A percentile compares a stretch with the other conserved stretches of the same genome.
These are phyloP conservation scores for Neonectria punicea DNA, from an alignment of 2,329 filamentous ascomycete genomes.

Conservation along the genomic window DNA sequence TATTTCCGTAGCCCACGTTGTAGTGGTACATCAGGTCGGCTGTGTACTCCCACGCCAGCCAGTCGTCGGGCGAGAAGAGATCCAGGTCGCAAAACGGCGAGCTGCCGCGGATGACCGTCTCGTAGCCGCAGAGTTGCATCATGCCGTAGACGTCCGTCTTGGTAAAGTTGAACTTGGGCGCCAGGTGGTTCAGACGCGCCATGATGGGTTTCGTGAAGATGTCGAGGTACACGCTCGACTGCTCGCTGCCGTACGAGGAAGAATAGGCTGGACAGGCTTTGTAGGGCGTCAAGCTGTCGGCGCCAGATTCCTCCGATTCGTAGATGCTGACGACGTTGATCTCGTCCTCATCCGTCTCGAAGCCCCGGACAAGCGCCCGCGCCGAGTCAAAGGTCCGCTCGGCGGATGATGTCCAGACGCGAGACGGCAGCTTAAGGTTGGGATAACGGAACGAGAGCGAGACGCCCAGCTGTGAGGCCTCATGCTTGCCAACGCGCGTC, in stretches of 20 bases:
- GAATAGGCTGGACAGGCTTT: slow-evolving; percentile 72
- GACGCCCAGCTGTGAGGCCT: slow-evolving; percentile 68
- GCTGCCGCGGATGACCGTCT: slow-evolving; percentile 70
- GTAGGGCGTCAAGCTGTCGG: slow-evolving; percentile 71
- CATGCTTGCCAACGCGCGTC: slow-evolving; percentile 69
- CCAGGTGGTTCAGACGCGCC: slow-evolving; percentile 63
- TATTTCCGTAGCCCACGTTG: slow-evolving; percentile 73
- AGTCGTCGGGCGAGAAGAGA: slow-evolving; percentile 69
- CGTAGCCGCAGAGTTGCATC: slow-evolving; percentile 74
- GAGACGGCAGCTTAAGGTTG: slow-evolving; percentile 60
- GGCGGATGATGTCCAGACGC: slow-evolving; percentile 71
- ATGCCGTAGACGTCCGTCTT: slow-evolving; percentile 71
- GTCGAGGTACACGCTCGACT: slow-evolving; percentile 61
- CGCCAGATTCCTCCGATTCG: slow-evolving; percentile 67
- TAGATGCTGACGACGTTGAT: slow-evolving; percentile 66
- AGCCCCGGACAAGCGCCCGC: slow-evolving; percentile 65
- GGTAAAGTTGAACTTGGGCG: slow-evolving; percentile 71
- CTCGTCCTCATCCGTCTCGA: slow-evolving; percentile 62
- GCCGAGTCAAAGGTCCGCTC: slow-evolving; percentile 70
- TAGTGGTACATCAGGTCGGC: slow-evolving; percentile 73
- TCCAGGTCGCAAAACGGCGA: slow-evolving; percentile 70
- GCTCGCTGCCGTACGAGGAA: slow-evolving; percentile 64
- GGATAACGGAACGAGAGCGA: slow-evolving; percentile 69
- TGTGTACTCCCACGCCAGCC: slow-evolving; percentile 74
- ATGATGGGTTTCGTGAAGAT: slow-evolving; percentile 70